Base-by-base conservation (phyloP, 2,329 filamentous ascomycete genomes). In the Hypoxylon sp. region DNA sequence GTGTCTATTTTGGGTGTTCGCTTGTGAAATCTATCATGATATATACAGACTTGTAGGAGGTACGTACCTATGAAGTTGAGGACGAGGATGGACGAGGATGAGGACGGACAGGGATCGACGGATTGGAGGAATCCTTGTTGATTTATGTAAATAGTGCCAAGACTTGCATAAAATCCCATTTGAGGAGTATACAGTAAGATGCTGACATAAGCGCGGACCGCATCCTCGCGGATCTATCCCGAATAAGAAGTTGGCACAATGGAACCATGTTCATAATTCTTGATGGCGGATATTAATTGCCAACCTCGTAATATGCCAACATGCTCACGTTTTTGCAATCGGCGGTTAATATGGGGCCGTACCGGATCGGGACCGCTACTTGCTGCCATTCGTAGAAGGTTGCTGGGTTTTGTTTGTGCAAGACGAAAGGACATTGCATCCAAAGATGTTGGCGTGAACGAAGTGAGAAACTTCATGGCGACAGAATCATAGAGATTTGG, bases 251-350 rank as follows among this genome's bases (percentile, higher is more conserved):
- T 44, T 19, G n/a, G n/a, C 7, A 19, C 10, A 31, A 35, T 37
- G 15, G 11, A 47, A 55, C 37, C 62, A 24, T 59, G 52, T 17
- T 17, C 17, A 56, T 59, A 39, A 46, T 46, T 52, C 29, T 24
- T 44, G 19, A 58, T 27, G 13, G 46, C 55, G 58, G 42, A 56
- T 58, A 68, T 62, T 68, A 68, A 65, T 66, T 62, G 29, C 66
- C 57, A 54, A 29, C 53, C 59, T 48, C 10, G 48, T 48, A 21
- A 27, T 21, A 4, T 24, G 2, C n/a, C 27, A 19, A 11, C 53
- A n/a, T 19, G 10, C n/a, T 15, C 35, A 27, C 13, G 4, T 32
- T 52, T 35, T 10, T 17, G 8, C 19, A 42, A 47, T 59, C 62
- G 62, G 62, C 11, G 32, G 29, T 65, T 55, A 37, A 56, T 51